phyloP scores from a whole-genome alignment of 1,139 yeast species.

The Candida dubliniensis region DNA sequence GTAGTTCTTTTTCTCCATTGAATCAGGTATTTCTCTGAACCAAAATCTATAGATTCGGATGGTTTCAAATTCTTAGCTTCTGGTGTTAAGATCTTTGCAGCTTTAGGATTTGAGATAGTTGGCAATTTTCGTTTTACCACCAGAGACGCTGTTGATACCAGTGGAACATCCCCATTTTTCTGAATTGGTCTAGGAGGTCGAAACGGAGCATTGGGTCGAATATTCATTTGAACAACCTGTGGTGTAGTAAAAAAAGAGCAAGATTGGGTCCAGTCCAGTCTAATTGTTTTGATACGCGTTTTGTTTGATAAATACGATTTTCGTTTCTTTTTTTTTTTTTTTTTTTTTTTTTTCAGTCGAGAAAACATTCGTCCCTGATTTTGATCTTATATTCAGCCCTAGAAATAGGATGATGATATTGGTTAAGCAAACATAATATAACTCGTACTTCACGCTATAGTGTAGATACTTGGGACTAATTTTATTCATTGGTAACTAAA shows the following conservation, averaged over 20 bases:
- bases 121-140: not conserved
- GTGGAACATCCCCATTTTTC: slow-evolving; percentile 1
- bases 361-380: no score
- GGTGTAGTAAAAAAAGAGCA: not conserved
- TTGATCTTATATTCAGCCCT: no score
- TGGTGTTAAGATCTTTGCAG: slow-evolving; percentile 1
- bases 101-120: not conserved
- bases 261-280: no score
- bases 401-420: no score
- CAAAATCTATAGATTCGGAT: slow-evolving; percentile 1
- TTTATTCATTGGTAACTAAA: no score
- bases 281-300: not conserved
- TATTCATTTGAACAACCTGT: slow-evolving; percentile 8
- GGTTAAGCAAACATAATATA: no score
- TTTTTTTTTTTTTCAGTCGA: not conserved
- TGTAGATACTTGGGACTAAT: no score
- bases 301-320: slow-evolving; percentile 1
- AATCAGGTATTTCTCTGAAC: slow-evolving; percentile 29
- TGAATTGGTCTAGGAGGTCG: slow-evolving; percentile 32
- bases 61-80: slow-evolving; percentile 3
- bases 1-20: slow-evolving; percentile 71
- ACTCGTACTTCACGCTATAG: no score
- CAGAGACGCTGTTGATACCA: not conserved
- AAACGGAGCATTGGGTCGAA: slow-evolving; percentile 34
- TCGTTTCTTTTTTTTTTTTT: no score